These are phyloP conservation scores for Chlamydomonas asymmetrica DNA, from an alignment of 139 green algal genomes.

Conservation along the genomic window DNA sequence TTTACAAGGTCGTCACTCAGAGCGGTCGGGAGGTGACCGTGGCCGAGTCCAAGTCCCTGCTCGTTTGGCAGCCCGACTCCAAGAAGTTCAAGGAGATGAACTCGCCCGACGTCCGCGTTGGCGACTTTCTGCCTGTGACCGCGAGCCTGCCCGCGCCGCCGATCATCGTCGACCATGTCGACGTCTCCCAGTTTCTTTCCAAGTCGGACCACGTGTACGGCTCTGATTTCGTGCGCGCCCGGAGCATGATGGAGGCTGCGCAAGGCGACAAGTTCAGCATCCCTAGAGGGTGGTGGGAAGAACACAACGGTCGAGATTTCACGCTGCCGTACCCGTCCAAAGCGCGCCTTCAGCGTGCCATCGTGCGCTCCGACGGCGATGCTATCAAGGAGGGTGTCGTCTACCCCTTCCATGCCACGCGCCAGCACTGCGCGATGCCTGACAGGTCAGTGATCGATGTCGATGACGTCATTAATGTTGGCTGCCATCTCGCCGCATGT, in stretches of 20 bases:
- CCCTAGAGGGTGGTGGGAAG: background rate
- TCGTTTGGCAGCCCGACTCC: constrained; percentile 7
- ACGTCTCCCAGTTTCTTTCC: constrained; percentile 2
- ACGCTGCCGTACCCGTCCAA: background rate
- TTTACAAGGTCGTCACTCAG: constrained; percentile 10
- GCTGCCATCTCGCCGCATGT: no score
- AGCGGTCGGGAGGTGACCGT: constrained; percentile 17
- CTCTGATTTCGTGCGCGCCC: background rate
- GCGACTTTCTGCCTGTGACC: constrained; percentile 19
- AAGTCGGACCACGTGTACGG: constrained; percentile 2
- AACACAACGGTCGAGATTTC: background rate
- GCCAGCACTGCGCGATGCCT: background rate
- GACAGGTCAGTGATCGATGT: no score
- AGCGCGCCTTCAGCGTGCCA: background rate
- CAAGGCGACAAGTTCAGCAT: background rate
- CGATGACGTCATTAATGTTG: background rate
- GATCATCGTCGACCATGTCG: background rate
- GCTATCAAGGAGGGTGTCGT: background rate
- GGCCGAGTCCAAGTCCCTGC: constrained; percentile 22
- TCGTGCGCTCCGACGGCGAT: background rate
- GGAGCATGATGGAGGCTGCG: no score
- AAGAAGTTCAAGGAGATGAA: constrained; percentile 13
- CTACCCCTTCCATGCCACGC: constrained; percentile 5
- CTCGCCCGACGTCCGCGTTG: background rate
- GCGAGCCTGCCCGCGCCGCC: background rate